phyloP scores from a whole-genome alignment of 139 green algal species.

The Asterochloris erici region DNA sequence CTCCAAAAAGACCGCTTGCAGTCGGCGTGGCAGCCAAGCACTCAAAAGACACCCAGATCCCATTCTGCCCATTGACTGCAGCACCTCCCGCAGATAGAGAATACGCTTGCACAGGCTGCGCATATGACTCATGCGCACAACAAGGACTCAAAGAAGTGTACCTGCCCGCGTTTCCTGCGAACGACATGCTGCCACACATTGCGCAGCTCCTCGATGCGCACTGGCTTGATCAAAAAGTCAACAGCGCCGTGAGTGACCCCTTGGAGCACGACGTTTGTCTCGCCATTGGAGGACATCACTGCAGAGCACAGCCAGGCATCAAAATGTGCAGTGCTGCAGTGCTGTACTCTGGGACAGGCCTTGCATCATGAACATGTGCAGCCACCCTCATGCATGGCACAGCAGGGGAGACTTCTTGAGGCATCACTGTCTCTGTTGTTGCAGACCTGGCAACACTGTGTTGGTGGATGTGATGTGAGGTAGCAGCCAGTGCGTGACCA shows the following conservation, averaged over 20 bases:
- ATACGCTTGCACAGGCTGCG: not conserved
- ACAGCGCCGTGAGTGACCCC: conserved; percentile 94
- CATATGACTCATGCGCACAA: not conserved
- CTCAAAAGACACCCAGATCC: not conserved
- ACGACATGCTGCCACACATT: conserved; percentile 97
- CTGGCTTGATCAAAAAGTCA: conserved; percentile 97
- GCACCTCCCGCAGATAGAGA: not conserved
- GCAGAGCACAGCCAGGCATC: conserved; percentile 13
- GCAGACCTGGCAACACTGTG: no score
- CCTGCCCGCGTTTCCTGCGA: conserved; percentile 38
- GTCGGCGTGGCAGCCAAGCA: no score
- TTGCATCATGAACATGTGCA: no score
- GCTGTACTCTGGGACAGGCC: not conserved
- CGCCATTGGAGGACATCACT: conserved; percentile 96
- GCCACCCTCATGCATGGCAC: no score
- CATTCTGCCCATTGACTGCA: not conserved
- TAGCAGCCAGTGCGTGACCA: no score
- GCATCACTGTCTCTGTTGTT: no score
- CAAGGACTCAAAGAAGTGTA: not conserved
- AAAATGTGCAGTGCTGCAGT: conserved; percentile 10
- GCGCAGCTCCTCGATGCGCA: conserved; percentile 91
- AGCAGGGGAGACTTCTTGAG: no score
- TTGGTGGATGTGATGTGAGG: no score
- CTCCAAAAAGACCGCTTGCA: no score
- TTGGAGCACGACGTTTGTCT: conserved; percentile 85